Base-by-base conservation (phyloP, 2,329 filamentous ascomycete species). In the Hypocrella siamensis region DNA sequence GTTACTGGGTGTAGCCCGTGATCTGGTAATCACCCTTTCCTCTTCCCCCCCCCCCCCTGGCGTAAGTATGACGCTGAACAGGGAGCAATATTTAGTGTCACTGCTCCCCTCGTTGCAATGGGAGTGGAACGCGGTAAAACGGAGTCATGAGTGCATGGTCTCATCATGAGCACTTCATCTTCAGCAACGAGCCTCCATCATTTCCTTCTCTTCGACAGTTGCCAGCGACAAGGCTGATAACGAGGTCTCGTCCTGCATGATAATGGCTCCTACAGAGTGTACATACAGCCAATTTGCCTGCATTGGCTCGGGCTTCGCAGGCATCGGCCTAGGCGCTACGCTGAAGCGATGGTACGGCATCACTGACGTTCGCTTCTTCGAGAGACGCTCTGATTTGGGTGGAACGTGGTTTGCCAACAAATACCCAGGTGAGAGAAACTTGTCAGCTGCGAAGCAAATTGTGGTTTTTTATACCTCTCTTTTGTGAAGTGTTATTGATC, bases 331-430 rank as follows among this genome's bases (percentile, higher is more conserved):
- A 43, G 73, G 65, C 6, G 71, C 67, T 26, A 64, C 65, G 17
- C 47, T 79, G 31, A 67, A 71, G 41, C 54, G 67, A 14, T 62
- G 63, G 47, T 60, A 76, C 26, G 62, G 60, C 19, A 70, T 71
- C 33, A 62, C 65, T 38, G 69, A 75, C 37, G 63, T 78, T 41
- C 56, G 57, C 18, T 61, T 79, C 43, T 77, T 76, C 36, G 75
- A 79, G 17, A 57, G 66, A 10, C 57, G 70, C 37, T 51, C 57
- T 4, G 61, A 63, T 3, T 57, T 76, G 27, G 74, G 74, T 19
- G 75, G 75, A 6, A 77, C 73, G 2, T 79, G 75, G 75, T 63
- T 61, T 49, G 63, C 63, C 28, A 79, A 77, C 45, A 56, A 60
- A 19, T 79, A 79, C 47, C 73, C 68, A 8, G 66, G 66, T 47